phyloP scores from a whole-genome alignment of 2,329 filamentous ascomycete genomes.

The Colletotrichum salicis region DNA sequence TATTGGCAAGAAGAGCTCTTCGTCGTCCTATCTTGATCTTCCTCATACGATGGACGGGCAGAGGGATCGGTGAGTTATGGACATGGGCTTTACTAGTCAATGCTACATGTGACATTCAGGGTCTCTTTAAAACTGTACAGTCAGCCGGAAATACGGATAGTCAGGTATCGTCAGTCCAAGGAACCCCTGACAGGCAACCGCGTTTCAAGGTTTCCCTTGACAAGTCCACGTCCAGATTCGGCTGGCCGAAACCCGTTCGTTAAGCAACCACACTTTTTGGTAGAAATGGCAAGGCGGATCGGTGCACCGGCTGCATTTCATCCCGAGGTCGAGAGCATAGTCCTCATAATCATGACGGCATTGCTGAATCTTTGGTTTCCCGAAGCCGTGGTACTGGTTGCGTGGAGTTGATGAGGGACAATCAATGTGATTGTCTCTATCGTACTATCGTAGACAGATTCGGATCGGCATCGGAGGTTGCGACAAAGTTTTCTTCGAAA shows the following conservation, averaged over 20 bases:
- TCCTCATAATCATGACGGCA: neutral
- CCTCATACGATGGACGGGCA: neutral
- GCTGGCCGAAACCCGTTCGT: neutral
- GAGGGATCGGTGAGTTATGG: neutral
- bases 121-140: neutral
- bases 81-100: neutral
- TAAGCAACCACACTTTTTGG: neutral
- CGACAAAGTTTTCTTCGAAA: neutral
- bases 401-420: neutral
- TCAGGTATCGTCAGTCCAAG: neutral
- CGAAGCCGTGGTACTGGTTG: neutral
- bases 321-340: neutral
- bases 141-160: neutral
- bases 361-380: neutral
- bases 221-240: neutral
- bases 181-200: neutral
- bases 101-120: neutral
- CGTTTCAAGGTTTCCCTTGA: neutral
- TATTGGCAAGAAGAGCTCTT: too few relatives aligned
- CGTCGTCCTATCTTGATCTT: too few relatives aligned
- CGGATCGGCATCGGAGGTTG: neutral
- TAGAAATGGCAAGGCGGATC: neutral
- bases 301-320: neutral
- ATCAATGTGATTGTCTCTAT: neutral
- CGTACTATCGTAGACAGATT: neutral